These are phyloP conservation scores for Saururus chinensis DNA, from an alignment of 164 flowering plant species.

Conservation along the genomic window DNA sequence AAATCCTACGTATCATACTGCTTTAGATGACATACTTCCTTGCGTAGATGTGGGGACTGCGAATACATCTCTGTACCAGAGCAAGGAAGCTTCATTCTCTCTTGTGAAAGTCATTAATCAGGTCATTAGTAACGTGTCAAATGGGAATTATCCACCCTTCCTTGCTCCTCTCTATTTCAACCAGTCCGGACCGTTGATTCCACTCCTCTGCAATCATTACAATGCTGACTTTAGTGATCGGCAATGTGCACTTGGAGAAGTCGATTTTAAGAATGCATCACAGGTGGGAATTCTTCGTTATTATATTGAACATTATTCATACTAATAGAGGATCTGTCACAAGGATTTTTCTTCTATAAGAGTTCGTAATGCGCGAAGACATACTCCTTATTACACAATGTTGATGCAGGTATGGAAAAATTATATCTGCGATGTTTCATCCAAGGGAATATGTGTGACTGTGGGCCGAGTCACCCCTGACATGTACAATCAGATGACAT, in stretches of 20 bases:
- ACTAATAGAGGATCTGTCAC: too few relatives aligned
- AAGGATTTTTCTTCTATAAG: too few relatives aligned
- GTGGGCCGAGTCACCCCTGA: slow-evolving; percentile 64
- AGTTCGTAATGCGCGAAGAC: too few relatives aligned
- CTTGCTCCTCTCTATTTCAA: slow-evolving; percentile 41
- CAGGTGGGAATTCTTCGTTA: slow-evolving; percentile 20
- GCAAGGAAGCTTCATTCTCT: slow-evolving; percentile 46
- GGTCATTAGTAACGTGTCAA: slow-evolving; percentile 44
- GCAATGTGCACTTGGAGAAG: slow-evolving; percentile 39
- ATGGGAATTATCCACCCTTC: slow-evolving; percentile 36
- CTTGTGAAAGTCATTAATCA: slow-evolving; percentile 41
- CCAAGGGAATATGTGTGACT: slow-evolving; percentile 31
- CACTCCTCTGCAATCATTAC: slow-evolving; percentile 65
- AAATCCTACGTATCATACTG: slow-evolving; percentile 77
- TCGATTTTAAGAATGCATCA: slow-evolving; percentile 36
- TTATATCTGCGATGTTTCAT: slow-evolving; percentile 31
- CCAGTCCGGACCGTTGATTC: slow-evolving; percentile 66
- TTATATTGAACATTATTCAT: neutral
- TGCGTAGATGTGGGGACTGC: slow-evolving; percentile 80
- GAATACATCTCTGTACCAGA: slow-evolving; percentile 40
- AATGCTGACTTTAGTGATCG: slow-evolving; percentile 25
- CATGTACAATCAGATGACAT: slow-evolving; percentile 40
- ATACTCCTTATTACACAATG: neutral
- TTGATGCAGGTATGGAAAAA: slow-evolving; percentile 18
- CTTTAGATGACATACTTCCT: slow-evolving; percentile 77